These are phyloP conservation scores for Rasamsonia emersonii DNA, from an alignment of 2,329 filamentous ascomycete species.

Conservation along the genomic window DNA sequence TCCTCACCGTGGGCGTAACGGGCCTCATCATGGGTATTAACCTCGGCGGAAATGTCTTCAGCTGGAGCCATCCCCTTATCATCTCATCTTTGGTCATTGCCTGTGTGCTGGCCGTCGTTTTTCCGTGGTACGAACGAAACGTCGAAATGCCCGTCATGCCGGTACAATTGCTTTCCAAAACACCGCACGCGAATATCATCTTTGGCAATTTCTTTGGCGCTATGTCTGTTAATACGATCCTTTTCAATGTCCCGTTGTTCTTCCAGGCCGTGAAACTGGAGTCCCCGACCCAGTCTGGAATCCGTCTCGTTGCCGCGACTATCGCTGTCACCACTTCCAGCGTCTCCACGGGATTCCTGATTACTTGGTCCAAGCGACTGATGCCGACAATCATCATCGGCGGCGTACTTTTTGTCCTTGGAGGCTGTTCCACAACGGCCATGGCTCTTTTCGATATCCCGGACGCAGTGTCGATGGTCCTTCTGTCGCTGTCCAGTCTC, in stretches of 20 bases:
- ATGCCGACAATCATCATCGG: conserved; percentile 53
- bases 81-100: conserved; percentile 38
- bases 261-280: conserved; percentile 68
- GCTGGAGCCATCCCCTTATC: conserved; percentile 44
- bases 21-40: conserved; percentile 44
- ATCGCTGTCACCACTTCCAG: conserved; percentile 48
- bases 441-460: conserved; percentile 44
- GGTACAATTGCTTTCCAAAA: conserved; percentile 37
- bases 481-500: conserved; percentile 48
- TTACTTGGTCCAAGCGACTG: conserved; percentile 50
- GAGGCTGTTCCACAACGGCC: conserved; percentile 41
- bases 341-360: conserved; percentile 53
- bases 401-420: conserved; percentile 40
- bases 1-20: conserved; percentile 40
- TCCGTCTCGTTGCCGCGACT: conserved; percentile 59
- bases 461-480: conserved; percentile 45
- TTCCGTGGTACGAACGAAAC: conserved; percentile 34
- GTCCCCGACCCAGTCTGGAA: conserved; percentile 61
- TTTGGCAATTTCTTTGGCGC: conserved; percentile 45
- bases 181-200: conserved; percentile 41
- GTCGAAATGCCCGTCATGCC: conserved; percentile 44
- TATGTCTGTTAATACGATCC: conserved; percentile 46
- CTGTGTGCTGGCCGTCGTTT: conserved; percentile 26
- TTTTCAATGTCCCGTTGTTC: conserved; percentile 66
- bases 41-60: conserved; percentile 44